These are phyloP conservation scores for Sergeia podlipaevii DNA, from an alignment of 208 protist genomes.

Conservation along the genomic window DNA sequence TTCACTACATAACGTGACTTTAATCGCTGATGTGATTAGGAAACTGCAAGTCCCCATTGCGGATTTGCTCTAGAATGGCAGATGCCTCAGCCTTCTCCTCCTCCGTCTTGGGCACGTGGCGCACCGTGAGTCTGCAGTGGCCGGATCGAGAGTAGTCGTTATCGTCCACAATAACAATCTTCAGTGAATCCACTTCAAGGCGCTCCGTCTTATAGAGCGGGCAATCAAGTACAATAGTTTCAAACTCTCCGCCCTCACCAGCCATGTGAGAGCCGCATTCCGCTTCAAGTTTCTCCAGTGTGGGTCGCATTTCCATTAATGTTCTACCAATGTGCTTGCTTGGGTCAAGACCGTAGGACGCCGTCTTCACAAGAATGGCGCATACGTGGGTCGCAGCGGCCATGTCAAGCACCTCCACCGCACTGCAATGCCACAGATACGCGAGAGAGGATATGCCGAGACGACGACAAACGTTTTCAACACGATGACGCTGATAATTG, in stretches of 20 bases:
- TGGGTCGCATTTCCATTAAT: constrained; percentile 65
- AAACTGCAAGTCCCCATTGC: constrained; percentile 13
- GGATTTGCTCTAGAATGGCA: constrained; percentile 27
- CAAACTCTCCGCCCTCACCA: constrained; percentile 99
- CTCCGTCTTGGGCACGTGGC: constrained; percentile 29
- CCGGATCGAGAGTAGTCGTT: constrained; percentile 78
- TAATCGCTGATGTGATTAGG: constrained; percentile 38
- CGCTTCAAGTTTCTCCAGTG: constrained; percentile 43
- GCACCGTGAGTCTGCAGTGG: constrained; percentile 46
- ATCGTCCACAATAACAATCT: constrained; percentile 72
- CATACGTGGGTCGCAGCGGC: constrained; percentile 75
- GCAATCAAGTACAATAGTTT: constrained; percentile 98
- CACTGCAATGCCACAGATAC: constrained; percentile 96
- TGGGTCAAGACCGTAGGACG: constrained; percentile 91
- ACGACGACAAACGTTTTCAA: constrained; percentile 96
- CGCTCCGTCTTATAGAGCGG: constrained; percentile 76
- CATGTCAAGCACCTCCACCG: constrained; percentile 93
- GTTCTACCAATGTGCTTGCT: constrained; percentile 86
- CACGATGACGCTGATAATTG: constrained; percentile 97
- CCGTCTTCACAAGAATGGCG: constrained; percentile 96
- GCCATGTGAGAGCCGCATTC: constrained; percentile 92
- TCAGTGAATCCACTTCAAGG: constrained; percentile 28
- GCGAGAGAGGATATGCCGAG: constrained; percentile 92
- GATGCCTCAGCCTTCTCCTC: constrained; percentile 26
- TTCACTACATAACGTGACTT: too few species aligned